Evolutionary conservation across 106 monocot species (phyloP), one percentile per base, ranked within the genome.

Genomic region (Dioscorea dumetorum): DNA sequence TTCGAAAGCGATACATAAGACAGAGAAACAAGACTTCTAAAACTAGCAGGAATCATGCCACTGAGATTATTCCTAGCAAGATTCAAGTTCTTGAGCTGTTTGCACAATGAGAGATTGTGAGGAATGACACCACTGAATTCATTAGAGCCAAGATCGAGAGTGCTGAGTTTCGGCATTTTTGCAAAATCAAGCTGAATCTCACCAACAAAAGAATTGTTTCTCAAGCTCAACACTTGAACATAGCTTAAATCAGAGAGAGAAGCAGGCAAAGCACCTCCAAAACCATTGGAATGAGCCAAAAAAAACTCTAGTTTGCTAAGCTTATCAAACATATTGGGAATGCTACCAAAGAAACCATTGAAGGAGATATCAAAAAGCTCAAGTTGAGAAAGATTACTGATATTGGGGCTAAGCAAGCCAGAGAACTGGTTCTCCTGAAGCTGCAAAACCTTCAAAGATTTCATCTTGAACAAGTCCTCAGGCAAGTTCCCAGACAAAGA

Each of bases 131-230:
- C 90, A 33, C 48, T 76, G 48, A 90, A 76, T 1, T 34, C 33
- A 68, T 86, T 90, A 16, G 73, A 58, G 10, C 78, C 83, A 20
- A 83, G 76, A 81, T 86, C 83, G 19, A 90, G 69, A 15, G 73
- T 73, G 67, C 12, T 86, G 58, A 90, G 53, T 60, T 33, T 52
- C 5, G 23, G 0, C 48, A 90, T 62, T 10, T 23, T 20, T 6
- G 69, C 15, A 56, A 78, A 83, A 19, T 87, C 54, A 64, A 86
- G 67, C 60, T 12, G 24, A 33, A 90, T 83, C 22, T 49, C 64
- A 16, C 90, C 90, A 14, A n/a, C 62, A 48, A 90, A 64, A 15
- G 78, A 81, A 58, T 90, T 90, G 70, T 86, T 86, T 67, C 86
- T 75, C 28, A 90, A 67, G 22, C 35, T 73, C 20, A 90, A 67